Evolutionary conservation across 2,329 filamentous ascomycete species (phyloP).

Genomic region (Scleromitrula shiraiana): DNA sequence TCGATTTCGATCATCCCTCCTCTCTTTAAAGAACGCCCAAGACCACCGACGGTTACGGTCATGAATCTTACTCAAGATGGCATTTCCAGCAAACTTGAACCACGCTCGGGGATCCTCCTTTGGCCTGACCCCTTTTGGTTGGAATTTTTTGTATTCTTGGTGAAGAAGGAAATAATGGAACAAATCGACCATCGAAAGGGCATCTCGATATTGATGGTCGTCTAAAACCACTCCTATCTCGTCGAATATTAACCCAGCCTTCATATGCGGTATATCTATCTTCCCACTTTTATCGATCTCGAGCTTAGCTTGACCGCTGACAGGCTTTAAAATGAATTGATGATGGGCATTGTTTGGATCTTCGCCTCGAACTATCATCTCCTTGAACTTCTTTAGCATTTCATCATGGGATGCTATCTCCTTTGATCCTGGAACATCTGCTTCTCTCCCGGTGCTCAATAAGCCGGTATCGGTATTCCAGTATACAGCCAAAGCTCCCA

Average conservation of each 20-base stretch:
- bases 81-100: constrained; percentile 84
- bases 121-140: constrained; percentile 71
- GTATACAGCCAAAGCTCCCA: constrained; percentile 86
- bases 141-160: constrained; percentile 90
- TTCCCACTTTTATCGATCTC: constrained; percentile 92
- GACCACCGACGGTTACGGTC: constrained; percentile 90
- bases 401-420: constrained; percentile 64
- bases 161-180: constrained; percentile 98
- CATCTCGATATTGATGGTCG: constrained; percentile 94
- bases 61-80: constrained; percentile 88
- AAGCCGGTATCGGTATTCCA: constrained; percentile 94
- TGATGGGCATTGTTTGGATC: constrained; percentile 49
- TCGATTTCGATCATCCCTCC: constrained; percentile 76
- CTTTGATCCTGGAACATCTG: constrained; percentile 46
- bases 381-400: constrained; percentile 67
- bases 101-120: constrained; percentile 90
- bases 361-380: constrained; percentile 69
- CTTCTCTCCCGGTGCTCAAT: constrained; percentile 73
- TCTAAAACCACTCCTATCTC: constrained; percentile 98
- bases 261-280: constrained; percentile 71
- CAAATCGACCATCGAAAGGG: constrained; percentile 93
- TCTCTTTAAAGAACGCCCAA: constrained; percentile 91
- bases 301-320: constrained; percentile 89
- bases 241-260: constrained; percentile 86
- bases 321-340: constrained; percentile 93